Evolutionary conservation across 805 yeast genomes (phyloP), one percentile per base, ranked within the genome.

Genomic region (Pichia ethanolica): DNA sequence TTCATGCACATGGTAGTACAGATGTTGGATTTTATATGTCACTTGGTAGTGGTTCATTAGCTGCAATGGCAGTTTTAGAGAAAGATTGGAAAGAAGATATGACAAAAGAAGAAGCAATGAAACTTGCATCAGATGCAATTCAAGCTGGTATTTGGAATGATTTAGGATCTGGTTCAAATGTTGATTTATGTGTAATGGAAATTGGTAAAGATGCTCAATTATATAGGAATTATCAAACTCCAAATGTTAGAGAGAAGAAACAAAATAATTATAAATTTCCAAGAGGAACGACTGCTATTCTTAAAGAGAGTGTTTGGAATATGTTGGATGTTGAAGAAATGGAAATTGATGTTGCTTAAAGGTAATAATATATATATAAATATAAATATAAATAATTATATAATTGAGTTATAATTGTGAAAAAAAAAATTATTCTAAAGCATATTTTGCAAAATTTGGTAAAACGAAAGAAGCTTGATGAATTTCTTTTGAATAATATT

Each of bases 111-210:
- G 96, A 89, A 66, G 98, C 98, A n/a, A 81, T 89, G 71, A 81
- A 79, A 58, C 74, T 93, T 47, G 91, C 96, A 53, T 74, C 96
- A 4, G 89, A 87, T 57, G 98, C 98, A 28, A 93, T 93, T 62
- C 87, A 88, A 70, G 89, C 96, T 14, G 99, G 99, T 78, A 91
- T 93, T 62, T 93, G 97, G 96, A 93, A 93, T 69, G 99, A 93
- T 75, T 78, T 91, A 64, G 99, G 99, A 45, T 91, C 98, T 1
- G 99, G 99, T 66, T 93, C 99, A 32, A 93, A 93, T 64, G 98
- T 93, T 36, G 99, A 93, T 66, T 73, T 93, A 54, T 93, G 98
- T 73, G 98, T 93, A 14, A 89, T 93, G 95, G 97, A 91, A 70
- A 72, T 78, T 39, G 96, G 93, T 54, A 82, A 87, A 65, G 95